Base-by-base conservation (phyloP, 2,329 filamentous ascomycete species). In the Curvularia sp. region DNA sequence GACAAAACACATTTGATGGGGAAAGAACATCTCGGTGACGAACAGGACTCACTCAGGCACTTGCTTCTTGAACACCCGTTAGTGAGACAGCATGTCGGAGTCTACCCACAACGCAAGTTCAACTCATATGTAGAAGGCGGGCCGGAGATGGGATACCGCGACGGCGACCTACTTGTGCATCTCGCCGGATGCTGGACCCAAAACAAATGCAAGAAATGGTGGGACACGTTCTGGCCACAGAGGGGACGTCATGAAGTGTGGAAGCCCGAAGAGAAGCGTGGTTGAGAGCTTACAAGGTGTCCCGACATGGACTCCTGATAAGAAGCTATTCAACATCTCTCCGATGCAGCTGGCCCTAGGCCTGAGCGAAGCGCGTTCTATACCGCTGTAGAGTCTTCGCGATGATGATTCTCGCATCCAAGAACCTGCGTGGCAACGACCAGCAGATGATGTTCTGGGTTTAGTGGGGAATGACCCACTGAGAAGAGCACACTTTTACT, bases 161-260 rank as follows among this genome's bases (percentile, higher is more conserved):
- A 74, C 30, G 77, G 77, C 43, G 77, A 79, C 54, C 55, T 79
- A n/a, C 67, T 75, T 8, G 75, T 79, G 23, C 77, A 79, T 63
- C 68, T 79, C 49, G 77, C 77, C 0, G 77, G 77, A 18, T 79
- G 77, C 61, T 79, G 77, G 77, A 76, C 13, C 18, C 1, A 25
- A 3, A 3, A 42, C 3, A n/a, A 9, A 0, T 51, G 49, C 38
- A 15, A 10, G 7, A 6, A 34, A 42, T 70, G 72, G 65, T 79
- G 77, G 64, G 68, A 74, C 25, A 67, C 77, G 53, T 78, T 71
- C 55, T 78, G 76, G 76, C 64, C 55, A 12, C 74, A 69, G 61
- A 71, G 61, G 59, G 71, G 63, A 0, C 38, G 69, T 66, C n/a
- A 54, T 59, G 2, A 71, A 68, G 71, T 64, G 70, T 64, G 59